These are phyloP conservation scores for Kazachstania africana DNA, from an alignment of 805 yeast genomes.

Conservation along the genomic window DNA sequence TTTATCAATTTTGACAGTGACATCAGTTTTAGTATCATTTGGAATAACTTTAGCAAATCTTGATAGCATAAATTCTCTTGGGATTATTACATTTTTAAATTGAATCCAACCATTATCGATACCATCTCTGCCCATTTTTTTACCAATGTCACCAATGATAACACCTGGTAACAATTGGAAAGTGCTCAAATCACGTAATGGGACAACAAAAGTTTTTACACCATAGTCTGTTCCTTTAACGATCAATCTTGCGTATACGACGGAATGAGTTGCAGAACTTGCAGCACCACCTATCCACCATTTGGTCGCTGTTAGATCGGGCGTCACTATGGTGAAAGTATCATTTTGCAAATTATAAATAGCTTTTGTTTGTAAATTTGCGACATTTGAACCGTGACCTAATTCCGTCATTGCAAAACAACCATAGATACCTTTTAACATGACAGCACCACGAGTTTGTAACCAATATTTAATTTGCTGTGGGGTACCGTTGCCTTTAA, in stretches of 20 bases:
- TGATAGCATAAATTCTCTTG: constrained; percentile 71
- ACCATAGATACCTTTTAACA: constrained; percentile 57
- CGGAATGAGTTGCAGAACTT: constrained; percentile 79
- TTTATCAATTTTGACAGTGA: constrained; percentile 32
- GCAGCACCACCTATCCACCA: constrained; percentile 99
- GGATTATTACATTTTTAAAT: constrained; percentile 72
- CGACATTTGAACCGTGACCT: constrained; percentile 91
- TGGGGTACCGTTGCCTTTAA: constrained; percentile 79
- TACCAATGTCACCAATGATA: constrained; percentile 82
- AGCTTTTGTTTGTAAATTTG: constrained; percentile 88
- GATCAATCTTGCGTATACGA: constrained; percentile 74
- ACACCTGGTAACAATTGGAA: constrained; percentile 73
- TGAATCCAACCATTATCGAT: constrained; percentile 97
- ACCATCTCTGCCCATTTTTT: constrained; percentile 93
- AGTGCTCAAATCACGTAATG: constrained; percentile 56
- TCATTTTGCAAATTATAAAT: constrained; percentile 55
- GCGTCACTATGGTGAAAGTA: constrained; percentile 70
- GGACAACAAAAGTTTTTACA: constrained; percentile 85
- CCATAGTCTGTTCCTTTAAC: constrained; percentile 82
- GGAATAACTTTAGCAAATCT: constrained; percentile 62
- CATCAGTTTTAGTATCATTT: constrained; percentile 55
- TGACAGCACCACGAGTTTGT: constrained; percentile 48
- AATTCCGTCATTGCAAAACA: constrained; percentile 91
- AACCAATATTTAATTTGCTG: constrained; percentile 83
- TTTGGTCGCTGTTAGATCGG: constrained; percentile 85